Evolutionary conservation across 2,329 filamentous ascomycete species (phyloP), one percentile per base, ranked within the genome.

Genomic region (Raffaelea arxii): DNA sequence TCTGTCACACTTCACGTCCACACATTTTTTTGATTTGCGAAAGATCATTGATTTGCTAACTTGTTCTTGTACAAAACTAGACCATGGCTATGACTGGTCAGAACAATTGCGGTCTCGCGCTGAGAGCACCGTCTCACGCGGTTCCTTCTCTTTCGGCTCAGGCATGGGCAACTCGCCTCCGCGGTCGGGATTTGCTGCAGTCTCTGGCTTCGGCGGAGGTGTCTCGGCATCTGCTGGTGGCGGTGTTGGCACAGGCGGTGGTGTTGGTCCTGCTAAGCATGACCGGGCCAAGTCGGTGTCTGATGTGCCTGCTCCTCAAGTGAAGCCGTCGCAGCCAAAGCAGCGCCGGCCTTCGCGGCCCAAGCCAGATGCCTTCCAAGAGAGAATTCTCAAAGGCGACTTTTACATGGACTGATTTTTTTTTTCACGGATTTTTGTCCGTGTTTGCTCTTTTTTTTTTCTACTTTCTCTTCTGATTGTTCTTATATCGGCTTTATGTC

Each of bases 61-160:
- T n/a, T n/a, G n/a, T n/a, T n/a, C n/a, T n/a, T n/a, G n/a, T n/a
- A n/a, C n/a, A n/a, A n/a, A n/a, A n/a, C 30, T 42, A 7, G 85
- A 87, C 75, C 88, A 92, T 75, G 87, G 86, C 65, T 95, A 94
- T 77, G 94, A 94, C 69, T 95, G 91, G 85, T 87, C 88, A 62
- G 91, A 96, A 72, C 90, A 94, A 71, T 80, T 96, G 74, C 87
- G 89, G 66, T 84, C 82, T 59, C 85, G 90, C 62, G 90, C 90
- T 58, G 88, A 94, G 70, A 90, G 88, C 66, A 83, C 80, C 58
- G 74, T 82, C 49, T 49, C 58, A 38, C 66, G 74, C 38, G 74
- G 72, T 55, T 74, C 74, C 40, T 81, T 83, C 60, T 72, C 74
- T 41, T 75, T 80, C 56, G 73, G 72, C 47, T 69, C 70, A 18